Conservation (phyloP, 768 basidiomycete genomes). For the Phanerochaete carnosa region DNA sequence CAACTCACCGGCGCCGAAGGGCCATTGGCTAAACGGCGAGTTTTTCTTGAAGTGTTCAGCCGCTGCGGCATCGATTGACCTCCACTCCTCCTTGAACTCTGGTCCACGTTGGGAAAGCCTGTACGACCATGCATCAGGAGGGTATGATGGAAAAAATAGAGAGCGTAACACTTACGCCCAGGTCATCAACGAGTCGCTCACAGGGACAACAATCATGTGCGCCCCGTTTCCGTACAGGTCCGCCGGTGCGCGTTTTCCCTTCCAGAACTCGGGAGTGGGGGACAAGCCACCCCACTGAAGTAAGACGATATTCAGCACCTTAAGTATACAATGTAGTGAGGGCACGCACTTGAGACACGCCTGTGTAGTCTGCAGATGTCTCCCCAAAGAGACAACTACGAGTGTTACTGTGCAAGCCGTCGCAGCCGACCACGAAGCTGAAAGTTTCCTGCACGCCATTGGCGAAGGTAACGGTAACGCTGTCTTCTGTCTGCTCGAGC, state of each 20-base stretch:
- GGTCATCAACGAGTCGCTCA: conserved; percentile 23
- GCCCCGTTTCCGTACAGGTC: conserved; percentile 35
- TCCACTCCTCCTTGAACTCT: conserved; percentile 40
- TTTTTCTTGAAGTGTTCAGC: conserved; percentile 17
- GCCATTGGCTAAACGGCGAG: conserved; percentile 21
- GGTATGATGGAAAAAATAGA: neutral
- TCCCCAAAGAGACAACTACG: conserved; percentile 16
- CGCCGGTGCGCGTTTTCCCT: conserved; percentile 19
- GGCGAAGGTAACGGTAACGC: conserved; percentile 31
- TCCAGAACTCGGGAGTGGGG: conserved; percentile 12
- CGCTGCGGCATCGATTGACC: conserved; percentile 24
- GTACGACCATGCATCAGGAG: conserved; percentile 10
- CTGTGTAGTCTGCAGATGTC: conserved; percentile 1
- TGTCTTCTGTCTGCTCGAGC: conserved; percentile 28
- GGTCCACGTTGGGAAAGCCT: conserved; percentile 33
- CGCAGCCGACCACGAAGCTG: conserved; percentile 41
- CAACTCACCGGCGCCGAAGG: conserved; percentile 23
- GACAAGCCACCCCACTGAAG: neutral
- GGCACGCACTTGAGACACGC: neutral
- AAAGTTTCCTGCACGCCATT: conserved; percentile 34
- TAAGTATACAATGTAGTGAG: neutral
- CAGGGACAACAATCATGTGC: conserved; percentile 35
- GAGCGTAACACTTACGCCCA: conserved; percentile 3
- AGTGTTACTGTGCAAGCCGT: conserved; percentile 42
- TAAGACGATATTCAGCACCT: neutral